These are phyloP conservation scores for Blakeslea trispora DNA, from an alignment of 371 early-diverging fungal species.

Conservation along the genomic window DNA sequence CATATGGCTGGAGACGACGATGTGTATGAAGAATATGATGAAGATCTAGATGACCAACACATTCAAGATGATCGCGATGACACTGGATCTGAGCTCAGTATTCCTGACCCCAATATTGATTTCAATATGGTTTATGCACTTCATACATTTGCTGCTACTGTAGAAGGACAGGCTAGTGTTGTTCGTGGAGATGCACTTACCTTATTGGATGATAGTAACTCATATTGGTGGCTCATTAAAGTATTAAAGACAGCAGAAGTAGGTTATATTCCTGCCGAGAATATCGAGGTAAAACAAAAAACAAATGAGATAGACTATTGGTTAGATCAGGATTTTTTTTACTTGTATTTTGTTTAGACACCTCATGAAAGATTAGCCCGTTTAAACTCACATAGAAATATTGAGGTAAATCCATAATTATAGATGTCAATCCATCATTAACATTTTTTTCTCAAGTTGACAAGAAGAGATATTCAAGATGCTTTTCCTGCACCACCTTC, in stretches of 20 bases:
- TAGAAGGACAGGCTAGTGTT: constrained; percentile 95
- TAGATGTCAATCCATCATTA: too few species aligned
- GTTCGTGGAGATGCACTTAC: constrained; percentile 87
- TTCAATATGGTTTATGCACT: constrained; percentile 88
- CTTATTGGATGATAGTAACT: constrained; percentile 93
- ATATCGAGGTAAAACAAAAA: constrained; percentile 78
- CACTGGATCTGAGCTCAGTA: constrained; percentile 55
- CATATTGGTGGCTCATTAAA: constrained; percentile 98
- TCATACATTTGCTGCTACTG: constrained; percentile 91
- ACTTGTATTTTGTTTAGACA: constrained; percentile 53
- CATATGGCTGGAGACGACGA: constrained; percentile 23
- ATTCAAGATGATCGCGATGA: constrained; percentile 54
- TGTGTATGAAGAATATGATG: constrained; percentile 41
- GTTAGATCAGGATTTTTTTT: too few species aligned
- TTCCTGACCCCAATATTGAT: constrained; percentile 76
- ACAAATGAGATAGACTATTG: too few species aligned
- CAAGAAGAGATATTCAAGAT: constrained; percentile 48
- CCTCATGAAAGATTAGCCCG: constrained; percentile 90
- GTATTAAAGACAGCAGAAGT: constrained; percentile 86
- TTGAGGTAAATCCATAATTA: constrained; percentile 48
- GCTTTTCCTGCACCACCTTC: constrained; percentile 50
- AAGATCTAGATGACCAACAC: constrained; percentile 30
- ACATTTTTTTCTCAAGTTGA: constrained; percentile 25
- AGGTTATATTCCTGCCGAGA: constrained; percentile 97
- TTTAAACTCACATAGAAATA: constrained; percentile 85